Percentiles rank a stretch among this genome's conserved stretches.
Conservation (phyloP, 352 stramenopile genomes). For the Pythium periplocum region DNA sequence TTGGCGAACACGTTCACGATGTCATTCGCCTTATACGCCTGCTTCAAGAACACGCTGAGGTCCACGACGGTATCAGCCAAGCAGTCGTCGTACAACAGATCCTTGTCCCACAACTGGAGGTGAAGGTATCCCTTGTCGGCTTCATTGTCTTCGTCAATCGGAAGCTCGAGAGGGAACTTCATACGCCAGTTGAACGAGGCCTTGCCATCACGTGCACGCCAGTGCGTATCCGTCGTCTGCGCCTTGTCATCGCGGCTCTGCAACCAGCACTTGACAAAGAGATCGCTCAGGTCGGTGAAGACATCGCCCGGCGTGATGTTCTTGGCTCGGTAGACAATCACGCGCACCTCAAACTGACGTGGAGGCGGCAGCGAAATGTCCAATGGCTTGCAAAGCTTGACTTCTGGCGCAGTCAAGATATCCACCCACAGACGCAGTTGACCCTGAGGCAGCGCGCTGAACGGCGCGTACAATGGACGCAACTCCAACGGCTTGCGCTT, state of each 20-base stretch:
- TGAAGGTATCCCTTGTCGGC: slow-evolving; percentile 65
- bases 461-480: slow-evolving; percentile 64
- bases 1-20: slow-evolving; percentile 74
- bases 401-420: slow-evolving; percentile 75
- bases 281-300: slow-evolving; percentile 84
- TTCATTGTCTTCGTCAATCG: slow-evolving; percentile 61
- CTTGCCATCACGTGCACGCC: slow-evolving; percentile 82
- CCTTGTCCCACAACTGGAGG: slow-evolving; percentile 79
- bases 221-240: slow-evolving; percentile 89
- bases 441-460: slow-evolving; percentile 62
- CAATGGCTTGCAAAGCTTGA: slow-evolving; percentile 57
- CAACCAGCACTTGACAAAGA: slow-evolving; percentile 89
- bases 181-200: slow-evolving; percentile 91
- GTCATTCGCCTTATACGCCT: slow-evolving; percentile 62
- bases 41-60: slow-evolving; percentile 54
- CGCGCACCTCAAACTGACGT: slow-evolving; percentile 84
- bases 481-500: slow-evolving; percentile 60
- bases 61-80: slow-evolving; percentile 71
- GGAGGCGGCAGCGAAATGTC: slow-evolving; percentile 78
- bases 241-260: slow-evolving; percentile 67
- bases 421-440: slow-evolving; percentile 85
- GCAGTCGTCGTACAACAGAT: slow-evolving; percentile 73
- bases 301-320: slow-evolving; percentile 76
- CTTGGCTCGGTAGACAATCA: slow-evolving; percentile 90
- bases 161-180: slow-evolving; percentile 87